A percentile compares a stretch with the other conserved stretches of the same genome.
Conservation (phyloP, 179 eudicot species). For the Silene noctiflora region DNA sequence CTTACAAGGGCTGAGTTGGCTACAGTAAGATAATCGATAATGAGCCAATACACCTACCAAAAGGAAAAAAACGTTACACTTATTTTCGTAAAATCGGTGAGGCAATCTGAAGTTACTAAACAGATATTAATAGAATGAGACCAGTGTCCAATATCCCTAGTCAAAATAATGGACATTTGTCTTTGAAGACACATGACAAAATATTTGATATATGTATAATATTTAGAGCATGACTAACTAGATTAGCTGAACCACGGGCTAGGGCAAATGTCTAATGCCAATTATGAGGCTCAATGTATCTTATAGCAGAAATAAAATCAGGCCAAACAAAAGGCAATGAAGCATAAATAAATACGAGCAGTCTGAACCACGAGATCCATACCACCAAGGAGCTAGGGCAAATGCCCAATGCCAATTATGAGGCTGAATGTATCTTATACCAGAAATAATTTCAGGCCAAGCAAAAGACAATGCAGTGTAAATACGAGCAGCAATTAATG, state of each 20-base stretch:
- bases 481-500: not conserved
- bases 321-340: slow-evolving; percentile 1
- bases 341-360: not conserved
- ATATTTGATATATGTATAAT: not conserved
- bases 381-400: not conserved
- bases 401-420: slow-evolving; percentile 8
- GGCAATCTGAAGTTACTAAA: not conserved
- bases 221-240: slow-evolving; percentile 4
- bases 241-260: not conserved
- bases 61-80: slow-evolving; percentile 7
- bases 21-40: slow-evolving; percentile 71
- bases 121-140: slow-evolving; percentile 1
- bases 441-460: not conserved
- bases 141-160: not conserved
- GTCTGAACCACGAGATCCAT: too few species aligned
- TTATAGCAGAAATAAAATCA: not conserved
- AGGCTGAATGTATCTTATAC: not conserved
- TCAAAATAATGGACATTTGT: not conserved
- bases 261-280: slow-evolving; percentile 1
- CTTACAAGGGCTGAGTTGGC: slow-evolving; percentile 92
- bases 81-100: not conserved
- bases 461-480: slow-evolving; percentile 4
- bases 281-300: not conserved
- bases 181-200: not conserved
- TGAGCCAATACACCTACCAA: slow-evolving; percentile 85